Evolutionary conservation across 495 filamentous ascomycete genomes (phyloP).

Genomic region (Lineolata rhizophorae): DNA sequence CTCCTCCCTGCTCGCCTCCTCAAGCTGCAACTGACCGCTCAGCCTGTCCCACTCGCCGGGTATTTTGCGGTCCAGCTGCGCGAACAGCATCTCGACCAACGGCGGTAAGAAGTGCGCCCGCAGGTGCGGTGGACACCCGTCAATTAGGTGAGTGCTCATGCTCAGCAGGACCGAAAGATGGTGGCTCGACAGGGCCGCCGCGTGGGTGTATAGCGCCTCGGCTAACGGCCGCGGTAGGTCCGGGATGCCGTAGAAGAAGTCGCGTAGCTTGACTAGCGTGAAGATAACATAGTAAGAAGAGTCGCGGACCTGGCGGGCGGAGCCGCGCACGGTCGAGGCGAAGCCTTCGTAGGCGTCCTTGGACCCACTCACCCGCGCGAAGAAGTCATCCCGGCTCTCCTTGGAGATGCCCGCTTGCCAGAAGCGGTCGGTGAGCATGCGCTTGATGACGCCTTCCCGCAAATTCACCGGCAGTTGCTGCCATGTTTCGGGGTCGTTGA

Average conservation of each 20-base stretch:
- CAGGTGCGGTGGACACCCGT: constrained; percentile 64
- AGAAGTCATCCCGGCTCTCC: constrained; percentile 90
- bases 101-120: constrained; percentile 69
- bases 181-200: constrained; percentile 68
- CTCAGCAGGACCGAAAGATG: constrained; percentile 82
- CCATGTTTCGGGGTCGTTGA: constrained; percentile 78
- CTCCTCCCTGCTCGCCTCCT: constrained; percentile 36
- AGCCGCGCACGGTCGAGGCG: constrained; percentile 74
- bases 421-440: constrained; percentile 84
- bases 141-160: constrained; percentile 65
- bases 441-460: constrained; percentile 42
- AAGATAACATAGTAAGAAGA: constrained; percentile 82
- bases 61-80: constrained; percentile 70
- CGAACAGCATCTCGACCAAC: constrained; percentile 59
- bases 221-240: constrained; percentile 72
- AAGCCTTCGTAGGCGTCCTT: constrained; percentile 81
- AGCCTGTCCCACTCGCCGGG: constrained; percentile 58
- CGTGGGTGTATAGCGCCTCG: constrained; percentile 64
- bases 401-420: constrained; percentile 97
- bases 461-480: constrained; percentile 53
- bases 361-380: constrained; percentile 70
- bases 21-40: too few species aligned
- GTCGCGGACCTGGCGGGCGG: constrained; percentile 74
- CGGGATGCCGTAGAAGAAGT: constrained; percentile 70
- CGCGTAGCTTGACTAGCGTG: constrained; percentile 71